phyloP scores from a whole-genome alignment of 169 alveolate species.

The Eimeria mitis region DNA sequence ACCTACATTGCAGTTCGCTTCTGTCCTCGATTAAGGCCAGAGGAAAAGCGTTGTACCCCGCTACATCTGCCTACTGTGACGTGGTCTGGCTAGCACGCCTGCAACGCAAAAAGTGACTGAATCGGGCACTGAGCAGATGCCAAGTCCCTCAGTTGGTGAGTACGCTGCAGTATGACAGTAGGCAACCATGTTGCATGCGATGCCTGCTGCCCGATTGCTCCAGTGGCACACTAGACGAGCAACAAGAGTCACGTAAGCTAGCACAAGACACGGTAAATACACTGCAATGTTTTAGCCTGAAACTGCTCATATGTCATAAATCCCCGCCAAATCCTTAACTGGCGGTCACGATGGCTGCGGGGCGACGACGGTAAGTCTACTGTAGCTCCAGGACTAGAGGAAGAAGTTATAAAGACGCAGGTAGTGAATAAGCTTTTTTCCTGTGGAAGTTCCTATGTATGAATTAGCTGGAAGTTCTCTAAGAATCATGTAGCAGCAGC shows the following conservation, averaged over 20 bases:
- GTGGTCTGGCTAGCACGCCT: not conserved
- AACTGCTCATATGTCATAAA: not conserved
- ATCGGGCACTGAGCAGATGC: not conserved
- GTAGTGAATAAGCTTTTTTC: not conserved
- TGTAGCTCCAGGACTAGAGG: not conserved
- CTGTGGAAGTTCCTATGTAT: not conserved
- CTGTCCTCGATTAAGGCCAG: too few species aligned
- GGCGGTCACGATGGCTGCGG: slow-evolving; percentile 20
- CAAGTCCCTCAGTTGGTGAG: not conserved
- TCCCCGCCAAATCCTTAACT: slow-evolving; percentile 2
- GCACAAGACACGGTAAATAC: not conserved
- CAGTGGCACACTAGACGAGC: not conserved
- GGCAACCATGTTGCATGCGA: not conserved
- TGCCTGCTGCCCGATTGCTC: slow-evolving; percentile 7
- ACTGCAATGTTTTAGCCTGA: not conserved
- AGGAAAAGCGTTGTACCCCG: too few species aligned
- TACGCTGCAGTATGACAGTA: not conserved
- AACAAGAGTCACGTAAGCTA: not conserved
- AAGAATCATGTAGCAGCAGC: slow-evolving; percentile 61
- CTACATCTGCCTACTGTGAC: not conserved
- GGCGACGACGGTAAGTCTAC: slow-evolving; percentile 13
- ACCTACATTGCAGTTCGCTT: too few species aligned
- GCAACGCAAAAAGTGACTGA: not conserved
- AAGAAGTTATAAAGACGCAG: not conserved
- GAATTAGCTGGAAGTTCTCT: not conserved